These are phyloP conservation scores for Daldinia eschscholtzii DNA, from an alignment of 2,329 filamentous ascomycete genomes.

Conservation along the genomic window DNA sequence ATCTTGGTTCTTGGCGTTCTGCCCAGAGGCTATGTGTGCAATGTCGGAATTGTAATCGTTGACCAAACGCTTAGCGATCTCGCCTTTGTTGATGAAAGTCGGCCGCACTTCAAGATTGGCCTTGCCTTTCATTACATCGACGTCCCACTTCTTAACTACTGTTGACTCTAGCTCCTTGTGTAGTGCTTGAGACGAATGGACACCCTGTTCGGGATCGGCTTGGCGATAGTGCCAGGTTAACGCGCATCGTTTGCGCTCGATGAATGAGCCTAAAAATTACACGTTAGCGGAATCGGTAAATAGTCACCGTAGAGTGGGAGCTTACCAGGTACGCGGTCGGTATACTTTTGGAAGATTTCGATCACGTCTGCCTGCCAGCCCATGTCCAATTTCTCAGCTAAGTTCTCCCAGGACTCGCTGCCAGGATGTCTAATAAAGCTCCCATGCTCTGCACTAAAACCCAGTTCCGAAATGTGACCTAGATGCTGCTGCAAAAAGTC, in stretches of 20 bases:
- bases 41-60: conserved; percentile 72
- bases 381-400: conserved; percentile 90
- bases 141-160: conserved; percentile 83
- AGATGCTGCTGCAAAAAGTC: conserved; percentile 91
- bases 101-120: conserved; percentile 97
- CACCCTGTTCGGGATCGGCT: conserved; percentile 86
- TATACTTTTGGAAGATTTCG: conserved; percentile 87
- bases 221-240: conserved; percentile 97
- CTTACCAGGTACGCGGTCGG: conserved; percentile 84
- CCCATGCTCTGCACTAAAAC: conserved; percentile 97
- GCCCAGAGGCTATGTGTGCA: conserved; percentile 46
- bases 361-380: conserved; percentile 90
- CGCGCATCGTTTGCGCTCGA: conserved; percentile 93
- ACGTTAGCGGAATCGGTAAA: conserved; percentile 28
- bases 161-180: conserved; percentile 83
- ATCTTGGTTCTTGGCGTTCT: conserved; percentile 54
- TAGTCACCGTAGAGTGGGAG: conserved; percentile 22
- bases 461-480: conserved; percentile 88
- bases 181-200: conserved; percentile 83
- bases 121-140: conserved; percentile 97
- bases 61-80: conserved; percentile 89
- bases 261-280: conserved; percentile 77
- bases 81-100: conserved; percentile 97
- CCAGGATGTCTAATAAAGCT: conserved; percentile 91
- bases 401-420: conserved; percentile 84